These are phyloP conservation scores for Schwanniomyces polymorphus DNA, from an alignment of 805 yeast genomes.

Conservation along the genomic window DNA sequence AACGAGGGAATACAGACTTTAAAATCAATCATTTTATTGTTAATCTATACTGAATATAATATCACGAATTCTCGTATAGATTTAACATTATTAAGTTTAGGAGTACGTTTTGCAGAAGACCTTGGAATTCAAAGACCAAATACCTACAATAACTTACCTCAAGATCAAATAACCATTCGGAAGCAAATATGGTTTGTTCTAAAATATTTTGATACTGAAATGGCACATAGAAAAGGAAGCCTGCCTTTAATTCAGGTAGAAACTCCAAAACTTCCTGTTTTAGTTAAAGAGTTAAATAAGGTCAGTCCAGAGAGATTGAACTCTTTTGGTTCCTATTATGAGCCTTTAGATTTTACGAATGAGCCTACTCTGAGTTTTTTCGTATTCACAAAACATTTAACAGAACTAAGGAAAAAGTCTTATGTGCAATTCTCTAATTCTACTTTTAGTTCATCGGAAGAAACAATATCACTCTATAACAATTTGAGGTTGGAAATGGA, in stretches of 20 bases:
- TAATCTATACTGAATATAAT: slow-evolving; percentile 34
- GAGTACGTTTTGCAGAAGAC: slow-evolving; percentile 40
- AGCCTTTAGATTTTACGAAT: no score
- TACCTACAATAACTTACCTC: slow-evolving; percentile 17
- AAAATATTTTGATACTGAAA: slow-evolving; percentile 36
- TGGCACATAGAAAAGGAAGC: slow-evolving; percentile 37
- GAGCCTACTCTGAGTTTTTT: no score
- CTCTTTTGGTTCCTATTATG: no score
- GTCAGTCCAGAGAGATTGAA: no score
- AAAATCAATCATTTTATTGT: slow-evolving; percentile 51
- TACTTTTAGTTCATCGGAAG: no score
- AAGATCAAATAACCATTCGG: slow-evolving; percentile 20
- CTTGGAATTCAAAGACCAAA: slow-evolving; percentile 39
- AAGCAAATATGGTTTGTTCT: slow-evolving; percentile 37
- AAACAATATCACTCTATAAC: no score
- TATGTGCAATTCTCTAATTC: no score
- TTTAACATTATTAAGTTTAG: slow-evolving; percentile 29
- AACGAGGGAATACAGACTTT: slow-evolving; percentile 54
- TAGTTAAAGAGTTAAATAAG: no score
- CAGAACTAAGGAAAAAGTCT: no score
- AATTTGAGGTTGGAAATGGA: no score
- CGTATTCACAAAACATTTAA: no score
- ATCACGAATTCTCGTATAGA: slow-evolving; percentile 28
- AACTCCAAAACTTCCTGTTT: no score
- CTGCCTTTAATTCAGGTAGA: slow-evolving; percentile 34